These are phyloP conservation scores for Picea sitchensis DNA, from an alignment of 75 land plant species.

Conservation along the genomic window DNA sequence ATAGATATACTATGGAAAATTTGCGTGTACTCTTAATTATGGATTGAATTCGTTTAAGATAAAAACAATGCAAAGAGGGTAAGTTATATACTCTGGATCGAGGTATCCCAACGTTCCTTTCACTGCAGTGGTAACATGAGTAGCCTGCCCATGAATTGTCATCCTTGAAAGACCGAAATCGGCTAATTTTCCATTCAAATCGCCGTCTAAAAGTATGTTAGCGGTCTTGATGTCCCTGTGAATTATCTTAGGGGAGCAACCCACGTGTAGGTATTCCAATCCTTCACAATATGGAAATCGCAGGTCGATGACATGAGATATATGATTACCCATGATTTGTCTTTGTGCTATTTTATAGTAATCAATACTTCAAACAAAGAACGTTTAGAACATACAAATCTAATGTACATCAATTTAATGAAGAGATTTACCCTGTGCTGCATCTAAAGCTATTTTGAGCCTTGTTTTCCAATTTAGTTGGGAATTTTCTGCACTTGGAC, in stretches of 20 bases:
- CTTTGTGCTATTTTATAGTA: too few relatives aligned
- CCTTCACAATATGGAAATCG: neutral
- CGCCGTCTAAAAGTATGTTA: slow-evolving; percentile 26
- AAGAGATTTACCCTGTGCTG: neutral
- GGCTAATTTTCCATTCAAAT: slow-evolving; percentile 21
- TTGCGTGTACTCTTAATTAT: too few relatives aligned
- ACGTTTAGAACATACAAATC: too few relatives aligned
- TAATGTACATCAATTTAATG: too few relatives aligned
- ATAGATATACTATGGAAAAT: neutral
- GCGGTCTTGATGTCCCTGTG: slow-evolving; percentile 41
- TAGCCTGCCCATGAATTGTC: slow-evolving; percentile 19
- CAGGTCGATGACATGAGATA: neutral
- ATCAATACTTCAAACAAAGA: too few relatives aligned
- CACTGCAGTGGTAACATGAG: slow-evolving; percentile 20
- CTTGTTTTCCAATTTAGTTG: slow-evolving; percentile 5
- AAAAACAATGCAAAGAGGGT: too few relatives aligned
- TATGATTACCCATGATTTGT: neutral
- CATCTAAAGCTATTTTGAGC: slow-evolving; percentile 1
- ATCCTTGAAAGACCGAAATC: slow-evolving; percentile 40
- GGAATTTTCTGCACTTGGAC: neutral
- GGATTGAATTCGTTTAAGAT: too few relatives aligned
- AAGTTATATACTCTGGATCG: slow-evolving; percentile 27
- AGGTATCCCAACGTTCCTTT: slow-evolving; percentile 34
- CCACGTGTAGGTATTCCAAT: slow-evolving; percentile 18
- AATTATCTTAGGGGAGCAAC: slow-evolving; percentile 19